Evolutionary conservation across 768 basidiomycete species (phyloP).

Genomic region (Hirschioporus abietinus): DNA sequence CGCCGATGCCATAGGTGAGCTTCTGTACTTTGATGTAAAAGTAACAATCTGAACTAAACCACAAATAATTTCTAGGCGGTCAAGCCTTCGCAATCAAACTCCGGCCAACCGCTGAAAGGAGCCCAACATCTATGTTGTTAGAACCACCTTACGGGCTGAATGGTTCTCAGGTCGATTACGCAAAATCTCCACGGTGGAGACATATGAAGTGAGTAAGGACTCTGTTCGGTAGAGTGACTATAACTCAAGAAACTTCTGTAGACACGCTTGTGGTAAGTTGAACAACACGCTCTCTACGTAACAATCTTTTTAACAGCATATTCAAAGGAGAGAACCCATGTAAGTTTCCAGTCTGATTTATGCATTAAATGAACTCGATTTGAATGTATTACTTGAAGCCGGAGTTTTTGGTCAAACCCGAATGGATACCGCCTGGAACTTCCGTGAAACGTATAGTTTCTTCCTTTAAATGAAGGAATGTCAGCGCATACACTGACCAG

Average conservation of each 20-base stretch:
- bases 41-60: conserved; percentile 11
- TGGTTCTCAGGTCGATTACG: conserved; percentile 37
- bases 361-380: conserved; percentile 11
- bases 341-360: conserved; percentile 20
- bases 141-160: conserved; percentile 69
- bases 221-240: conserved; percentile 6
- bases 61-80: conserved; percentile 39
- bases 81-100: conserved; percentile 79
- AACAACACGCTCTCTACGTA: neutral
- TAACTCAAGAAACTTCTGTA: conserved; percentile 9
- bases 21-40: conserved; percentile 1
- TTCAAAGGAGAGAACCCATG: conserved; percentile 50
- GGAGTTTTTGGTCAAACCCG: conserved; percentile 41
- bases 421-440: conserved; percentile 52
- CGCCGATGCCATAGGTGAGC: conserved; percentile 54
- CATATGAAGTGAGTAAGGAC: conserved; percentile 61
- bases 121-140: conserved; percentile 67
- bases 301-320: neutral
- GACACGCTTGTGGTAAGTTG: conserved; percentile 28
- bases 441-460: conserved; percentile 52
- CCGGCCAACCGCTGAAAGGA: conserved; percentile 63
- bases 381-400: conserved; percentile 18
- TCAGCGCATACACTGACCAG: conserved; percentile 18
- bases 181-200: conserved; percentile 54
- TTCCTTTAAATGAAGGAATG: conserved; percentile 2